A percentile compares a stretch with the other conserved stretches of the same genome.
phyloP scores from a whole-genome alignment of 106 monocot genomes.

The Hemerocallis citrina region DNA sequence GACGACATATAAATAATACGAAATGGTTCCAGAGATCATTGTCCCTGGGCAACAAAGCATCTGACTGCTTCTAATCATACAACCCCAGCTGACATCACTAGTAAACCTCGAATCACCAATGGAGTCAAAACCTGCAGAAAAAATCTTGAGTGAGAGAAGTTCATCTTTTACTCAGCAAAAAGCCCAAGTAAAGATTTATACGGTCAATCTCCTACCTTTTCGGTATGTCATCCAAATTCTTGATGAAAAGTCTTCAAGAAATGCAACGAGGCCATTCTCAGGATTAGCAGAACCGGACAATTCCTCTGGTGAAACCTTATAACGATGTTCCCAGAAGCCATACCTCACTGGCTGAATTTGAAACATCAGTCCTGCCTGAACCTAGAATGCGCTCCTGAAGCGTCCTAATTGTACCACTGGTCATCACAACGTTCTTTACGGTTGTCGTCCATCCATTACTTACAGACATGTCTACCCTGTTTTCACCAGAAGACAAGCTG shows the following conservation, averaged over 20 bases:
- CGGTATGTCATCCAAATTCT: constrained; percentile 96
- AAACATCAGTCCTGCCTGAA: constrained; percentile 36
- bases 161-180: not conserved
- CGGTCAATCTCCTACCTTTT: constrained; percentile 42
- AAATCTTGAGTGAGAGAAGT: not conserved
- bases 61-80: constrained; percentile 99
- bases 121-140: constrained; percentile 67
- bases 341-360: constrained; percentile 59
- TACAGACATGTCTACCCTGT: constrained; percentile 30
- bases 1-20: not conserved
- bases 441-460: constrained; percentile 55
- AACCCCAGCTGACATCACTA: constrained; percentile 97
- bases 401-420: constrained; percentile 55
- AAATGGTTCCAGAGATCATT: too few relatives aligned
- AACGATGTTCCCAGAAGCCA: constrained; percentile 87
- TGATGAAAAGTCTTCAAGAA: constrained; percentile 83
- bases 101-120: constrained; percentile 63
- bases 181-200: not conserved
- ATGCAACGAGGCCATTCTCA: constrained; percentile 30
- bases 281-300: constrained; percentile 15
- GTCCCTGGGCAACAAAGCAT: constrained; percentile 99
- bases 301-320: constrained; percentile 50
- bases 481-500: constrained; percentile 20
- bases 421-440: constrained; percentile 50
- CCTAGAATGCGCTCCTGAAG: constrained; percentile 73